Conservation (phyloP, 2,329 filamentous ascomycete genomes). For the Curvularia sp. region DNA sequence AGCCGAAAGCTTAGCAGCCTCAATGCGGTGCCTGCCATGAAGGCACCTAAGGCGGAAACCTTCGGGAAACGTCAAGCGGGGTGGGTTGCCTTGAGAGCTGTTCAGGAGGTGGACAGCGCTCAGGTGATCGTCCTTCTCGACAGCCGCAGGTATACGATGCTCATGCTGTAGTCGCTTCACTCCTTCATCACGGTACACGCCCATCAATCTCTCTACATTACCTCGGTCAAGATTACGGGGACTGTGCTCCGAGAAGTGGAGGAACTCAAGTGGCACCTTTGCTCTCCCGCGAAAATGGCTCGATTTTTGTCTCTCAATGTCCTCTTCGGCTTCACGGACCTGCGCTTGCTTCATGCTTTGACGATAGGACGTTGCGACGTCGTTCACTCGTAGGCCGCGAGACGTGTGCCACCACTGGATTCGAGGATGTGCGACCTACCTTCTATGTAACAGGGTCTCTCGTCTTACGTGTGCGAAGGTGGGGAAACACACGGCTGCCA, state of each 20-base stretch:
- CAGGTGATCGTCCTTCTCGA: background rate
- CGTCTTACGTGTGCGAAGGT: background rate
- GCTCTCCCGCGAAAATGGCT: background rate
- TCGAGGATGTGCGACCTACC: background rate
- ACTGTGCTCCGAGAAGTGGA: background rate
- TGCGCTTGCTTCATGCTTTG: background rate
- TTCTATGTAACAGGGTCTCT: background rate
- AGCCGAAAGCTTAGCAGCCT: background rate
- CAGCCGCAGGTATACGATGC: background rate
- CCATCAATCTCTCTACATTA: background rate
- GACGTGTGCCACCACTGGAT: background rate
- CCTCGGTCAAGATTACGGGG: background rate
- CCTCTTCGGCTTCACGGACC: background rate
- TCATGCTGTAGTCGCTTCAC: background rate
- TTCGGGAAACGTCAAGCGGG: background rate
- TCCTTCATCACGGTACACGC: background rate
- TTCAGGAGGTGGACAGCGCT: background rate
- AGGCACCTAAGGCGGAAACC: background rate
- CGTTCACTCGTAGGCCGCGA: background rate
- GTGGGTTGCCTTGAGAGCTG: background rate
- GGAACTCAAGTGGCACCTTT: background rate
- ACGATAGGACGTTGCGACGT: background rate
- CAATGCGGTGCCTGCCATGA: background rate
- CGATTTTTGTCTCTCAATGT: background rate
- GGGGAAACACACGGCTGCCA: background rate